Conservation (phyloP, 345 rosid species). For the Barbarea vulgaris region DNA sequence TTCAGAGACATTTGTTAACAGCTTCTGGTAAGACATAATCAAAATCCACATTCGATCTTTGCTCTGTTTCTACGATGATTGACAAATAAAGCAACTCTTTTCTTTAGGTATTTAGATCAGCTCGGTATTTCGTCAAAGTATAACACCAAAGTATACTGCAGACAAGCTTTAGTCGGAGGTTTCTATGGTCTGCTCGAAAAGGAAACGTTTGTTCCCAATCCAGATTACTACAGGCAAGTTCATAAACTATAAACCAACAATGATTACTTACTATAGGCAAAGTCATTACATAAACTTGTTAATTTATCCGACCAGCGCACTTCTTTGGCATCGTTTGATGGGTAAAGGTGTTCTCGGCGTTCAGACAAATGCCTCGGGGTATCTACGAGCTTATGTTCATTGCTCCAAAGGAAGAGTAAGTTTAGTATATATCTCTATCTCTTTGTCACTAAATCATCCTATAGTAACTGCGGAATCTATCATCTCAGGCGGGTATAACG, state of each 20-base stretch:
- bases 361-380: conserved; percentile 55
- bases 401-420: conserved; percentile 93
- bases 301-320: conserved; percentile 56
- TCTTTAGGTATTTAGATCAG: conserved; percentile 84
- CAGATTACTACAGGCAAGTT: conserved; percentile 90
- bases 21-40: conserved; percentile 65
- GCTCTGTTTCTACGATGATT: not conserved
- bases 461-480: conserved; percentile 27
- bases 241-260: not conserved
- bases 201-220: conserved; percentile 70
- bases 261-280: not conserved
- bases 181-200: conserved; percentile 80
- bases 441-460: conserved; percentile 41
- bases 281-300: not conserved
- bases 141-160: conserved; percentile 86
- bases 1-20: conserved; percentile 78
- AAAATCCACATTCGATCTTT: not conserved
- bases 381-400: conserved; percentile 76
- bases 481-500: conserved; percentile 75
- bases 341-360: conserved; percentile 77
- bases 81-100: not conserved
- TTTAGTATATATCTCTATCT: not conserved
- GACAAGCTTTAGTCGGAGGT: conserved; percentile 92
- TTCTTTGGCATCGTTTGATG: conserved; percentile 96
- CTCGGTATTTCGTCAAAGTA: conserved; percentile 81